Percentiles rank a stretch among this genome's conserved stretches.
phyloP scores from a whole-genome alignment of 441 rosid species.

The Capsella rubella region DNA sequence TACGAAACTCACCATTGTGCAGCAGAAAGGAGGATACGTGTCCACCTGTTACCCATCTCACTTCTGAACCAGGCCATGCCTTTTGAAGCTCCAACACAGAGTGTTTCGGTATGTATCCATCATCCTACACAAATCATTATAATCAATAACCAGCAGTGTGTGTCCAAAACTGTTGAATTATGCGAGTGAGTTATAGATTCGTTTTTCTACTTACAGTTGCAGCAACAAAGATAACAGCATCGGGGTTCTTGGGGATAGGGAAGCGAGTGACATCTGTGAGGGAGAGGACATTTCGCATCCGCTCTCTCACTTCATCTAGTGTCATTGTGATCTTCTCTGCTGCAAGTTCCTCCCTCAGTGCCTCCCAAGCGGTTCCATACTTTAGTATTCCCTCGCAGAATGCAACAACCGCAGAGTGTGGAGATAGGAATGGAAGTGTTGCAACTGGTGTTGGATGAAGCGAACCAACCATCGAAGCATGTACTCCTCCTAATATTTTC shows the following conservation, averaged over 20 bases:
- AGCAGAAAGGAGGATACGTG: constrained; percentile 89
- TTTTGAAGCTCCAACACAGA: constrained; percentile 94
- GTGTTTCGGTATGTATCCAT: constrained; percentile 94
- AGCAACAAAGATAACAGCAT: constrained; percentile 86
- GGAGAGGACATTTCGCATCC: constrained; percentile 89
- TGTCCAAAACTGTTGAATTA: background rate
- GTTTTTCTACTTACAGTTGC: constrained; percentile 80
- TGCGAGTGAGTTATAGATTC: constrained; percentile 11
- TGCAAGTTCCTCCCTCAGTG: constrained; percentile 84
- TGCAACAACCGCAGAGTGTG: constrained; percentile 98
- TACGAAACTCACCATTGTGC: constrained; percentile 78
- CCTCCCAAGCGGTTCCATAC: constrained; percentile 98
- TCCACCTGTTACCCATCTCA: constrained; percentile 98
- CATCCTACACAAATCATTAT: constrained; percentile 60
- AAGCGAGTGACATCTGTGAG: constrained; percentile 99
- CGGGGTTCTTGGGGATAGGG: constrained; percentile 83
- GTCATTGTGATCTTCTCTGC: constrained; percentile 71
- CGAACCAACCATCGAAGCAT: constrained; percentile 98
- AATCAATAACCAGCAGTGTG: background rate
- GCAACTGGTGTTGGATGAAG: constrained; percentile 95
- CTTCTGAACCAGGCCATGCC: constrained; percentile 99
- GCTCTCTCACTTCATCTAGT: constrained; percentile 89
- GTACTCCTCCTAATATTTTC: constrained; percentile 83
- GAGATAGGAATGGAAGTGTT: constrained; percentile 93
- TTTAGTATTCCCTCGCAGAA: constrained; percentile 94